Conservation (phyloP, 306 rosid genomes). For the Lagenaria siceraria region DNA sequence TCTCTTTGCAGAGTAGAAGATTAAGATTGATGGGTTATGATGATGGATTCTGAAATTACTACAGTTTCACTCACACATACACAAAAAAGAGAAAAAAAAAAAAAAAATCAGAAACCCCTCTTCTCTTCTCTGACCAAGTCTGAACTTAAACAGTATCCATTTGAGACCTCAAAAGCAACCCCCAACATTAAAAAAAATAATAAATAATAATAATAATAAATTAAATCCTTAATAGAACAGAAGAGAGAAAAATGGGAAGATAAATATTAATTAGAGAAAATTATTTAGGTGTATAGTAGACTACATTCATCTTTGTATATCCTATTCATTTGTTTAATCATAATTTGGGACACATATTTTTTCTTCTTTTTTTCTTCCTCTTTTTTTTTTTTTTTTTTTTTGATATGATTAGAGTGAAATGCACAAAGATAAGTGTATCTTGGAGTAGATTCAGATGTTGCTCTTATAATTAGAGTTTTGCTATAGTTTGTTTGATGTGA, state of each 20-base stretch:
- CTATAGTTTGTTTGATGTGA: too few species aligned
- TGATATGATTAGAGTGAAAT: too few species aligned
- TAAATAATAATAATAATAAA: conserved; percentile 4
- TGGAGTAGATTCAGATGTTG: too few species aligned
- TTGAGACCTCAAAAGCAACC: neutral
- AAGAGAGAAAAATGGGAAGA: conserved; percentile 21
- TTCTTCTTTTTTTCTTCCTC: too few species aligned
- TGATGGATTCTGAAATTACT: conserved; percentile 48
- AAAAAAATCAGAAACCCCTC: conserved; percentile 18
- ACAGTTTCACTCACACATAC: conserved; percentile 18
- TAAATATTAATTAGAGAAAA: too few species aligned
- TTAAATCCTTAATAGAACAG: neutral
- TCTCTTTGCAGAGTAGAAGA: conserved; percentile 33
- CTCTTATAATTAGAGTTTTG: too few species aligned
- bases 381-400: too few species aligned
- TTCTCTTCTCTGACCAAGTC: conserved; percentile 21
- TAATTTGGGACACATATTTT: too few species aligned
- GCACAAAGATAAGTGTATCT: too few species aligned
- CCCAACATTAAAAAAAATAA: conserved; percentile 3
- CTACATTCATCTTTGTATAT: too few species aligned
- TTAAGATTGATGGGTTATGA: conserved; percentile 39
- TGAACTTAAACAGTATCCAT: neutral
- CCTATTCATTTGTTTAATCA: too few species aligned
- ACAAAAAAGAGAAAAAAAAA: neutral
- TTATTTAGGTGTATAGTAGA: too few species aligned